Evolutionary conservation across 495 filamentous ascomycete species (phyloP).

Genomic region (Immersiella caudata): DNA sequence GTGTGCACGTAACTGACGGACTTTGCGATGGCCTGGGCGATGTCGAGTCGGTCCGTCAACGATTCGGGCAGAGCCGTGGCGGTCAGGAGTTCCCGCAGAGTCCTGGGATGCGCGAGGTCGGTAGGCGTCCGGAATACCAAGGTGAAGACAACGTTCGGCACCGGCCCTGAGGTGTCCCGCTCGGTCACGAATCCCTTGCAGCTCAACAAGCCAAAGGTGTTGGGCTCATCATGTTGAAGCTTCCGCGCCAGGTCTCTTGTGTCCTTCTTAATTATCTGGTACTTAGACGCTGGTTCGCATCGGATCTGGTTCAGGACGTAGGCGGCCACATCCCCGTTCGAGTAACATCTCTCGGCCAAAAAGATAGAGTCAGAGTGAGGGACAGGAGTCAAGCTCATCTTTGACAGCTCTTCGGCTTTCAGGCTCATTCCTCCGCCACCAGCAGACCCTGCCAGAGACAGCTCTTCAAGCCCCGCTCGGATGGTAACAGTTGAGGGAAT

Average conservation of each 20-base stretch:
- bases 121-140: constrained; percentile 29
- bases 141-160: constrained; percentile 18
- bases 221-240: constrained; percentile 41
- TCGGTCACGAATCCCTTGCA: constrained; percentile 44
- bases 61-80: not conserved
- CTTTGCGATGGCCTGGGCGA: constrained; percentile 51
- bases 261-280: constrained; percentile 33
- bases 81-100: not conserved
- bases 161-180: not conserved
- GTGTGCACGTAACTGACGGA: constrained; percentile 56
- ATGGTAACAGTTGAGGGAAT: constrained; percentile 4
- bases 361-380: constrained; percentile 10
- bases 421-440: constrained; percentile 14
- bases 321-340: not conserved
- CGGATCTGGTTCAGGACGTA: constrained; percentile 28
- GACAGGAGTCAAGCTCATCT: constrained; percentile 25
- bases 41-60: constrained; percentile 20
- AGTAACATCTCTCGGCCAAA: constrained; percentile 1
- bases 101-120: not conserved
- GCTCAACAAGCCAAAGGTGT: constrained; percentile 51
- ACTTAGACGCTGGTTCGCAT: constrained; percentile 17
- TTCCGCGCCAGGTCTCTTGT: constrained; percentile 45
- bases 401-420: constrained; percentile 17
- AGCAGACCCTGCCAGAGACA: not conserved
- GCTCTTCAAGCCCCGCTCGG: not conserved